Base-by-base conservation (phyloP, 164 flowering plant genomes). In the Dillenia suffruticosa region DNA sequence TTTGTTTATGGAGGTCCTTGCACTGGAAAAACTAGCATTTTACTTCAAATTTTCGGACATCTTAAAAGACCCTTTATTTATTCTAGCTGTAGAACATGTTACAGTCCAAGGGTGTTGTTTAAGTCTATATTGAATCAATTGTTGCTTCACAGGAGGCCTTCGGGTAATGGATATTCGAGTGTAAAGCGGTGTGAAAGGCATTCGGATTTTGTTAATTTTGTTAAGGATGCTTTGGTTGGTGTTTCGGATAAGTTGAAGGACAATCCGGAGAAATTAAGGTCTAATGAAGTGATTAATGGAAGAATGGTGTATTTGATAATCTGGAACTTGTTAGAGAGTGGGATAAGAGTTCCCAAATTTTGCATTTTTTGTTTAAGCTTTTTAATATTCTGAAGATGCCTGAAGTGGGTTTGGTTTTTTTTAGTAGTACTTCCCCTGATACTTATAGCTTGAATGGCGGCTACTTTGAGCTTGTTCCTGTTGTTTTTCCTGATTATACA, bases 61-160 rank as follows among this genome's bases (percentile, higher is more conserved):
- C 77, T 95, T 15, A 81, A 72, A 24, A 86, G 96, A 43, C 96
- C 96, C n/a, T 89, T 95, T 77, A 78, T 83, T 24, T 95, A 95
- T 76, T 67, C 86, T 17, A 89, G 97, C 62, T 95, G 92, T 49
- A 72, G 74, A 32, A 76, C 90, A 5, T 92, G 97, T 71, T 85
- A 89, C 67, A 87, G 49, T 74, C 86, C 90, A 14, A 74, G 89
- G 46, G 75, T 85, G 26, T 76, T 95, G 82, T 95, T 95, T 74
- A 97, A 90, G 61, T 79, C 87, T 47, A 56, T 81, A 8, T 71
- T 95, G 76, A 88, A 90, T 67, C 96, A 88, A 80, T 59, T 91
- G 66, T 61, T 78, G 61, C 80, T 81, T 72, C 97, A 88, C 63
- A 69, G 73, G 64, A 90, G 79, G 80, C 71, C 54, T 68, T 68